Percentiles rank a stretch among this genome's conserved stretches.
These are phyloP conservation scores for Podaxis mareebaensis DNA, from an alignment of 768 basidiomycete genomes.

Conservation along the genomic window DNA sequence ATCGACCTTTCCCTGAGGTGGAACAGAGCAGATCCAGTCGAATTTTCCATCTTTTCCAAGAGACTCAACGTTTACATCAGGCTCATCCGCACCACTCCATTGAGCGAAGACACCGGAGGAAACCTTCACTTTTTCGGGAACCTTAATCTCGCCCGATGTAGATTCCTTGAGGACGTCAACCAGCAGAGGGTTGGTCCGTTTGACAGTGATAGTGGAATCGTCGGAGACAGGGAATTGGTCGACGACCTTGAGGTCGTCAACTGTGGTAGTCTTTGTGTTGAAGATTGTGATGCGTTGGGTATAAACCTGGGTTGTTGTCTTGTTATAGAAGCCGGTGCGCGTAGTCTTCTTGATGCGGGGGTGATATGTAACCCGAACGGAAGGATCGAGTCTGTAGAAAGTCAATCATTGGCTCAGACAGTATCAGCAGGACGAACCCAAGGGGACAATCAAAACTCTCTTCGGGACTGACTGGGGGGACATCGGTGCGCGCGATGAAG, in stretches of 20 bases:
- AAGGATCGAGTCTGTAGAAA: slow-evolving; percentile 35
- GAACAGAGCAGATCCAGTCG: slow-evolving; percentile 31
- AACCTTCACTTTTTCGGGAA: slow-evolving; percentile 26
- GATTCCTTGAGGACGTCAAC: slow-evolving; percentile 4
- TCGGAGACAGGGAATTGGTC: slow-evolving; percentile 43
- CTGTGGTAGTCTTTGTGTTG: slow-evolving; percentile 37
- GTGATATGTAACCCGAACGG: slow-evolving; percentile 42
- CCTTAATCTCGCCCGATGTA: slow-evolving; percentile 16
- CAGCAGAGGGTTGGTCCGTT: slow-evolving; percentile 35
- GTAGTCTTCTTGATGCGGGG: slow-evolving; percentile 35
- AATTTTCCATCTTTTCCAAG: slow-evolving; percentile 36
- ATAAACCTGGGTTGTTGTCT: slow-evolving; percentile 31
- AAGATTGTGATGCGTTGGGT: slow-evolving; percentile 39
- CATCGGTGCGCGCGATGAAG: slow-evolving; percentile 49
- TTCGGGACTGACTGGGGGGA: slow-evolving; percentile 42
- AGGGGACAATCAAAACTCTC: slow-evolving; percentile 48
- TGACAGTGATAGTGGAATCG: slow-evolving; percentile 39
- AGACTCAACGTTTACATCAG: slow-evolving; percentile 23
- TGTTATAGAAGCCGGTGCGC: slow-evolving; percentile 35
- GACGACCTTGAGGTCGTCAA: slow-evolving; percentile 36
- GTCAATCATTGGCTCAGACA: neutral
- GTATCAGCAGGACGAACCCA: slow-evolving; percentile 32
- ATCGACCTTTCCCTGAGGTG: slow-evolving; percentile 30
- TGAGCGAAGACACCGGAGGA: slow-evolving; percentile 32
- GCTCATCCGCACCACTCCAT: slow-evolving; percentile 39